phyloP scores from a whole-genome alignment of 345 rosid genomes.

The Limnanthes douglasii region DNA sequence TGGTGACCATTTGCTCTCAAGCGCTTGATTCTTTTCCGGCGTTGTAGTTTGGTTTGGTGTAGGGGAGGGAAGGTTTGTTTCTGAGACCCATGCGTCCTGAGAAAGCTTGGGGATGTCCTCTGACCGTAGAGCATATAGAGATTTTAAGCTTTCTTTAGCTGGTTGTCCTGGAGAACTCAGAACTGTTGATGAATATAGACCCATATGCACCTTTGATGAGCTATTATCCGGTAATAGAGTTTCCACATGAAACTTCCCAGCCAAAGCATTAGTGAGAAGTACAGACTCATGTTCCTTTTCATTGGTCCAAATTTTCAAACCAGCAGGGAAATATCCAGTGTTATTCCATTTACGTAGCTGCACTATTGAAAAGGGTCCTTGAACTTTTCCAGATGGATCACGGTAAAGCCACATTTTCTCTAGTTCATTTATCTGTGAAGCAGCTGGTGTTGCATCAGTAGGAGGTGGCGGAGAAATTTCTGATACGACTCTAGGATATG shows the following conservation, averaged over 20 bases:
- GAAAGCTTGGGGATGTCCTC: no score
- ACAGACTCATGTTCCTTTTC: slow-evolving; percentile 61
- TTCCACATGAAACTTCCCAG: slow-evolving; percentile 49
- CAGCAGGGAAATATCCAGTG: slow-evolving; percentile 83
- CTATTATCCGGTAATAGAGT: slow-evolving; percentile 19
- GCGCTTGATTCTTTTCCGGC: slow-evolving; percentile 23
- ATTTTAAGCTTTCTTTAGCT: slow-evolving; percentile 14
- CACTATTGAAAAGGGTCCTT: slow-evolving; percentile 91
- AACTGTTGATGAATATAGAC: no score
- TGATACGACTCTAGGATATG: slow-evolving; percentile 21
- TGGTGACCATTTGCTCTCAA: slow-evolving; percentile 65
- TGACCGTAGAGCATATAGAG: no score
- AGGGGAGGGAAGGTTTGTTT: slow-evolving; percentile 85
- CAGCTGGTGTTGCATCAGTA: slow-evolving; percentile 16
- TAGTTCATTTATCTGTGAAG: slow-evolving; percentile 43
- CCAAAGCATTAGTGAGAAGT: slow-evolving; percentile 62
- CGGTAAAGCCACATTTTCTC: slow-evolving; percentile 89
- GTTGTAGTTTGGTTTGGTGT: no score
- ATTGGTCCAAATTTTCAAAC: slow-evolving; percentile 63
- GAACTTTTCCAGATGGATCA: slow-evolving; percentile 94
- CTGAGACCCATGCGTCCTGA: no score
- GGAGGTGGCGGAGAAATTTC: slow-evolving; percentile 27
- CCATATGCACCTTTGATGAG: slow-evolving; percentile 22
- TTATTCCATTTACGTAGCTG: slow-evolving; percentile 94
- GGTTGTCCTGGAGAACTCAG: slow-evolving; percentile 9